These are phyloP conservation scores for Mycena belliarum DNA, from an alignment of 768 basidiomycete species.

Conservation along the genomic window DNA sequence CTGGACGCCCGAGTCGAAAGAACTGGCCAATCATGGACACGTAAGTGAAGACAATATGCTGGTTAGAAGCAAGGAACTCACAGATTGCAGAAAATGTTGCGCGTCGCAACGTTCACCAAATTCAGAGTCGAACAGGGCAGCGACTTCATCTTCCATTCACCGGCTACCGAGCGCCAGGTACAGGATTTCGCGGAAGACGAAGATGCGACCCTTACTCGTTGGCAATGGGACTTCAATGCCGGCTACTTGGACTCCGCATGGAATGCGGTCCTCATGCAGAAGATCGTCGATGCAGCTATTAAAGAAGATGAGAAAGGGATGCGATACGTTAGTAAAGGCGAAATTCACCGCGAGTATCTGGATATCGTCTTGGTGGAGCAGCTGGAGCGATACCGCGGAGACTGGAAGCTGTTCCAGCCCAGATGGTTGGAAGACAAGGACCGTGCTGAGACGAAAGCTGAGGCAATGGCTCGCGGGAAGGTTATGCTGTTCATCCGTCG, in stretches of 20 bases:
- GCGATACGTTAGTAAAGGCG: not conserved
- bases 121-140: no score
- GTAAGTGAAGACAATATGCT: no score
- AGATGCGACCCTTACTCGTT: no score
- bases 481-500: no score
- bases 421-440: not conserved
- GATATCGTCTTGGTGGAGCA: constrained; percentile 3
- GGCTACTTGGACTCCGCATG: constrained; percentile 10
- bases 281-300: constrained; percentile 7
- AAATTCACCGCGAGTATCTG: constrained; percentile 7
- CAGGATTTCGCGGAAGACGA: no score
- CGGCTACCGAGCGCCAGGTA: no score
- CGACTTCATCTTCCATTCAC: no score
- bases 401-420: constrained; percentile 15
- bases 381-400: not conserved
- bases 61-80: no score
- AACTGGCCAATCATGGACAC: no score
- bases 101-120: no score
- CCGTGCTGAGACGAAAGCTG: constrained; percentile 9
- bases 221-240: constrained; percentile 14
- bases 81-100: no score
- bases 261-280: constrained; percentile 7
- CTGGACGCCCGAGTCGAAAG: no score
- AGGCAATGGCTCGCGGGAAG: constrained; percentile 12
- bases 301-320: not conserved